Conservation (phyloP, 176 grass and related monocot species). For the Urochloa ruziziensis region DNA sequence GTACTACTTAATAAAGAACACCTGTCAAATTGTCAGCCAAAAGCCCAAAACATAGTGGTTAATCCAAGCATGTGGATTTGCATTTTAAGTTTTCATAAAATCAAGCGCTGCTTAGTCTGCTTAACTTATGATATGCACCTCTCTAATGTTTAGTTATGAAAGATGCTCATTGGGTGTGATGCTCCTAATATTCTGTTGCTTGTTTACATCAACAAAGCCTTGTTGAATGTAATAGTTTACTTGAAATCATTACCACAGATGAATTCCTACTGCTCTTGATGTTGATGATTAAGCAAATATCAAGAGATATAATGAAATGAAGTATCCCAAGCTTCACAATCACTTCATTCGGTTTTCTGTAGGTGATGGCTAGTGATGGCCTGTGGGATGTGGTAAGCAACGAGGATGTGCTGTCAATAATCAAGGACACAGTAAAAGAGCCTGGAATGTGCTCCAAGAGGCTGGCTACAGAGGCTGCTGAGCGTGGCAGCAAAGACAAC, state of each 20-base stretch:
- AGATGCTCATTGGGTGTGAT: neutral
- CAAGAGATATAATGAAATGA: neutral
- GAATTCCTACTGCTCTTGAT: neutral
- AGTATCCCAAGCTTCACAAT: neutral
- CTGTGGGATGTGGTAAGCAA: slow-evolving; percentile 85
- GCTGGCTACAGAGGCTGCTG: slow-evolving; percentile 73
- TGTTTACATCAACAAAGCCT: neutral
- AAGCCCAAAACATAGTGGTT: neutral
- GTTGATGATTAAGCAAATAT: neutral
- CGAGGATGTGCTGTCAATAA: slow-evolving; percentile 88
- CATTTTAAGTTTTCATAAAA: neutral
- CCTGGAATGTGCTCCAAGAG: slow-evolving; percentile 93
- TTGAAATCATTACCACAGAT: neutral
- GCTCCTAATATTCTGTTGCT: neutral
- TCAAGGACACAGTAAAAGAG: slow-evolving; percentile 92
- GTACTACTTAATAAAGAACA: neutral
- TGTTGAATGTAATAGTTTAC: neutral
- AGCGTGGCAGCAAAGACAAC: slow-evolving; percentile 86
- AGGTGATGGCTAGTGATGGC: slow-evolving; percentile 95
- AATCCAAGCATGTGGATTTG: neutral
- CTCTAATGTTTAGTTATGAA: neutral
- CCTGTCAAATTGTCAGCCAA: neutral
- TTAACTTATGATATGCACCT: neutral
- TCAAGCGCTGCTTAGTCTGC: neutral
- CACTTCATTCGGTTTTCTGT: slow-evolving; percentile 16